Conservation (phyloP, 2,329 filamentous ascomycete species). For the Cladobotryum mycophilum region DNA sequence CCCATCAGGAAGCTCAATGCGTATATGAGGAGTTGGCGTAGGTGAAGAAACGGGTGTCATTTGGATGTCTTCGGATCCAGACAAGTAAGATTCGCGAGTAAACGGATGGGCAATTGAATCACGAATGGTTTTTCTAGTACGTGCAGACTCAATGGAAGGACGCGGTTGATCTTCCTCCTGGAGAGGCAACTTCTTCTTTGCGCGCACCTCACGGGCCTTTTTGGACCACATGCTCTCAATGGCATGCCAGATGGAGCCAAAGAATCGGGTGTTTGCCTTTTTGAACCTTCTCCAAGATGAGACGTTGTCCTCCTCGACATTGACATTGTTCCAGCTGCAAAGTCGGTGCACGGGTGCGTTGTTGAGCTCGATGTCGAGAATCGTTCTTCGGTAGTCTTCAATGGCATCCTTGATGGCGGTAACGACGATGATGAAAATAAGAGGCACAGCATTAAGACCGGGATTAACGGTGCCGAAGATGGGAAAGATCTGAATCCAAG, state of each 20-base stretch:
- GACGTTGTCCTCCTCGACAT: conserved; percentile 80
- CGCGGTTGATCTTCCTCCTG: conserved; percentile 47
- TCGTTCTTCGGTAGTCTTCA: conserved; percentile 88
- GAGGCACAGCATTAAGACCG: conserved; percentile 78
- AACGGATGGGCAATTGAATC: conserved; percentile 45
- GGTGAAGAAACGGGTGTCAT: conserved; percentile 95
- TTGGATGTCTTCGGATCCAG: conserved; percentile 68
- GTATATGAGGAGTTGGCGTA: conserved; percentile 36
- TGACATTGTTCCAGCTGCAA: conserved; percentile 86
- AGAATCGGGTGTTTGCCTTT: conserved; percentile 68
- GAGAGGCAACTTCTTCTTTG: conserved; percentile 36
- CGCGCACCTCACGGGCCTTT: conserved; percentile 43
- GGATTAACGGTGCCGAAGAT: conserved; percentile 93
- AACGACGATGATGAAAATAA: conserved; percentile 85
- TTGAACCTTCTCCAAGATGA: conserved; percentile 84
- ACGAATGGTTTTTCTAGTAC: conserved; percentile 28
- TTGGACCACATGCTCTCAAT: conserved; percentile 45
- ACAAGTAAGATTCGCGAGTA: conserved; percentile 46
- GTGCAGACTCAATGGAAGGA: conserved; percentile 45
- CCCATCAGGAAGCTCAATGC: conserved; percentile 34
- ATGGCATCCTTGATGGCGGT: conserved; percentile 93
- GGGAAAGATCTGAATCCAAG: conserved; percentile 68
- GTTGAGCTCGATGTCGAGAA: conserved; percentile 89
- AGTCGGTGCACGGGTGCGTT: conserved; percentile 92
- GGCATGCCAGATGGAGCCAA: conserved; percentile 46